Evolutionary conservation across 768 basidiomycete species (phyloP), one percentile per base, ranked within the genome.

Genomic region (Amanita pallidorosea): DNA sequence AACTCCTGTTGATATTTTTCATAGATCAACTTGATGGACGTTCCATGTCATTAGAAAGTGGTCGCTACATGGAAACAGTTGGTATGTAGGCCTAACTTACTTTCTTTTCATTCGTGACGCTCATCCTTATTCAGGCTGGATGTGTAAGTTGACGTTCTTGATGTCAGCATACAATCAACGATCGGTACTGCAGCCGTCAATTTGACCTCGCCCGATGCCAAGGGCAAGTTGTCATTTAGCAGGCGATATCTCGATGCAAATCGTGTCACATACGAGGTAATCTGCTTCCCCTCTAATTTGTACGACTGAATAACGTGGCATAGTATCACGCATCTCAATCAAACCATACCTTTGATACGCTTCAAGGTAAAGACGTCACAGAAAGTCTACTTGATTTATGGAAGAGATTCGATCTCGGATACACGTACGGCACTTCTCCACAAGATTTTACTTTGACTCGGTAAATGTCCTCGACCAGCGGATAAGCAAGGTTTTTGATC

Each of bases 51-150:
- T 61, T 93, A 54, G 87, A 90, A 59, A 85, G 88, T 55, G 87
- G 93, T 15, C 72, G 89, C 20, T 95, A 94, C 61, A 87, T 95
- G 84, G 93, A 96, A 67, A 96, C 92, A 8, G 70, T 94, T 49
- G 90, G 88, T 85, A 31, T 9, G 31, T 12, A 45, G 11, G 76
- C 59, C 47, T 11, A 13, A 17, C 36, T 25, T 15, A 12, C 23
- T 17, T 20, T 17, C 29, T 25, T 3, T 18, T 2, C 17, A 36
- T 52, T 37, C 12, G 20, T 53, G 41, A 54, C 3, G 41, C 37
- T 38, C 13, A 34, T 22, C 23, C 27, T 63, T 65, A 37, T 43
- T 25, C 23, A 74, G 72, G 83, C 7, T 89, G 81, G 78, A 67
- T 86, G 70, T 83, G 86, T 83, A 58, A 37, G 71, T 63, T 40